These are phyloP conservation scores for Nidula microcarpa DNA, from an alignment of 768 basidiomycete species.

Conservation along the genomic window DNA sequence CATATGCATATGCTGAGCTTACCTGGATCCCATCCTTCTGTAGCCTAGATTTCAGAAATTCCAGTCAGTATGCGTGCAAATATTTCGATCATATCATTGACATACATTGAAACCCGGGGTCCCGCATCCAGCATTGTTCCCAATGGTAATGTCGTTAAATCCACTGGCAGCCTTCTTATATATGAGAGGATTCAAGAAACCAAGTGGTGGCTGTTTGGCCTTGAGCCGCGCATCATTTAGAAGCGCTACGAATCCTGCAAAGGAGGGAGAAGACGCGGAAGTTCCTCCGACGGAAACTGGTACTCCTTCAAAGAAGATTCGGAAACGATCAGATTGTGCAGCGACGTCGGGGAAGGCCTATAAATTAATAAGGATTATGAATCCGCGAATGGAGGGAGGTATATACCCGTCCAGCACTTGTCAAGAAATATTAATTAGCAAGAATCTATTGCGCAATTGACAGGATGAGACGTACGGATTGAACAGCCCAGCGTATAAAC, in stretches of 20 bases:
- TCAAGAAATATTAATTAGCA: background rate
- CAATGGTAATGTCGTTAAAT: conserved; percentile 56
- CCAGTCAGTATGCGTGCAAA: too few relatives aligned
- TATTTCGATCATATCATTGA: too few relatives aligned
- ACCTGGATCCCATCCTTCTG: conserved; percentile 43
- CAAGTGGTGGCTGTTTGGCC: conserved; percentile 40
- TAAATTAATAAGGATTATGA: too few relatives aligned
- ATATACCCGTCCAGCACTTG: background rate
- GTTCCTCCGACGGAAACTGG: conserved; percentile 48
- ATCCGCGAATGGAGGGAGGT: too few relatives aligned
- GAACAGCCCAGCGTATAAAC: conserved; percentile 12
- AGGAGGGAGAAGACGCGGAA: conserved; percentile 58
- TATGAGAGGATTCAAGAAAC: conserved; percentile 63
- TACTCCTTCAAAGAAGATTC: conserved; percentile 38
- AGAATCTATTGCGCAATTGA: background rate
- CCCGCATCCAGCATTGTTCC: conserved; percentile 53
- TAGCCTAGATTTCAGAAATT: background rate
- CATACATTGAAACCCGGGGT: conserved; percentile 59
- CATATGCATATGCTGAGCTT: conserved; percentile 13
- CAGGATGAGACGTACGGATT: conserved; percentile 4
- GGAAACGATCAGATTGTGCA: conserved; percentile 49
- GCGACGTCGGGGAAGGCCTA: conserved; percentile 65
- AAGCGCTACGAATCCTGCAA: conserved; percentile 58
- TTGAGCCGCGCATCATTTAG: conserved; percentile 56
- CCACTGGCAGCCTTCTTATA: conserved; percentile 37